A percentile compares a stretch with the other conserved stretches of the same genome.
phyloP scores from a whole-genome alignment of 1,139 yeast species.

The Geotrichum reessii region DNA sequence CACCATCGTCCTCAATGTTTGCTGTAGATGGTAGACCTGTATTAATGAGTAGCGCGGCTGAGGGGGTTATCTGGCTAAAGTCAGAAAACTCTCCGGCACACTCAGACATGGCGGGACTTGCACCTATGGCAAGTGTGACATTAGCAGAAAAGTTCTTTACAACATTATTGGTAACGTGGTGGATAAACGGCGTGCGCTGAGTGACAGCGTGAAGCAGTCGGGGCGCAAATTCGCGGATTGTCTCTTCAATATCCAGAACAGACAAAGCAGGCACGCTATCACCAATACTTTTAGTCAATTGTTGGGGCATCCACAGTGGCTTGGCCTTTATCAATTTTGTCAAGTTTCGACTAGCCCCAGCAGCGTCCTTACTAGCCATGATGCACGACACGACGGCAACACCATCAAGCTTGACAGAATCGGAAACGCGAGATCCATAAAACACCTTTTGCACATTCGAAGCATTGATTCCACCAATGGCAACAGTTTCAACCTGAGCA shows the following conservation, averaged over 20 bases:
- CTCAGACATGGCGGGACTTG: conserved; percentile 92
- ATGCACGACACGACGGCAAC: conserved; percentile 83
- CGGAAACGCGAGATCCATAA: conserved; percentile 46
- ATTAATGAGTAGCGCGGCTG: conserved; percentile 56
- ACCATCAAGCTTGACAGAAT: conserved; percentile 54
- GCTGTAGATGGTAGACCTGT: conserved; percentile 58
- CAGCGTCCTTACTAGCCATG: conserved; percentile 63
- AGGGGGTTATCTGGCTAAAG: conserved; percentile 49
- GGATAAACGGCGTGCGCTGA: conserved; percentile 54
- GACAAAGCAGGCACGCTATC: conserved; percentile 6
- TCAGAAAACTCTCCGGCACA: conserved; percentile 61
- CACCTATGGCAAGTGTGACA: conserved; percentile 79
- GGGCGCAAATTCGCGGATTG: conserved; percentile 11
- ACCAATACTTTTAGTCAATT: background rate
- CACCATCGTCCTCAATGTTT: conserved; percentile 35
- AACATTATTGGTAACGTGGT: conserved; percentile 86
- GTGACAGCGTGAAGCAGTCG: conserved; percentile 22
- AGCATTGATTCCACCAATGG: conserved; percentile 81
- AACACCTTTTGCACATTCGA: conserved; percentile 55
- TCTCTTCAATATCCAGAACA: conserved; percentile 7
- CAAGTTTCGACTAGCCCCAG: conserved; percentile 44
- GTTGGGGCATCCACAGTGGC: conserved; percentile 20
- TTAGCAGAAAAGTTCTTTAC: conserved; percentile 87
- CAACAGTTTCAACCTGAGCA: conserved; percentile 50
- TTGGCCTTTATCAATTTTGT: conserved; percentile 21